Evolutionary conservation across 345 rosid genomes (phyloP), one percentile per base, ranked within the genome.

Genomic region (Dipteronia dyeriana): DNA sequence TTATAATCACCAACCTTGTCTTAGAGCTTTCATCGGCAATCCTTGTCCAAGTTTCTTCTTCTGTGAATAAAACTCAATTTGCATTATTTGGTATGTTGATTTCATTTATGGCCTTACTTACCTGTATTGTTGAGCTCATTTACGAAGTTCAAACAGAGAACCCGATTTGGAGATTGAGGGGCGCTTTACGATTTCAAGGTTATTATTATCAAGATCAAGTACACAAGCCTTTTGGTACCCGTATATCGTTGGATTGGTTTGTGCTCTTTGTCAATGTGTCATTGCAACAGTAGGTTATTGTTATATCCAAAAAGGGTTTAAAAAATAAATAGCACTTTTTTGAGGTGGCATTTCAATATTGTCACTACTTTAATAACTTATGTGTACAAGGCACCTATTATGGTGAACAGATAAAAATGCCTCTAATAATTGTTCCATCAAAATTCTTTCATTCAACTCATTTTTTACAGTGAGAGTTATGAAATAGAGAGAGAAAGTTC

Each of bases 51-150:
- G 14, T 75, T 17, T 75, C 76, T 0, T 70, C 64, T 34, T 4
- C 38, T 0, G 20, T 9, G 6, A 49, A 59, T 7, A 25, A 29
- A 49, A 57, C 79, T 29, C 53, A 8, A 4, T 66, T 14, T 26
- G 68, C 25, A 31, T 59, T 80, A 14, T 5, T 47, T 65, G 19
- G 26, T 13, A 14, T 76, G 79, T 20, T 80, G 12, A 54, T 75
- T 2, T 75, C 73, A 25, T 65, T 70, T 2, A 56, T 22, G n/a
- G 76, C 74, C 26, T 6, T 70, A 49, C 1, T 70, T 9, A 20
- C 56, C 12, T 70, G 76, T n/a, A 56, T 75, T 25, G 3, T 7
- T 13, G 73, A 80, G 74, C 68, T 70, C 12, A 53, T 26, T 14
- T 64, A 43, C 51, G 7, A 54, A 22, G 45, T 76, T 9, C 7